These are phyloP conservation scores for Hyaloscypha hepaticicola DNA, from an alignment of 495 filamentous ascomycete genomes.

Conservation along the genomic window DNA sequence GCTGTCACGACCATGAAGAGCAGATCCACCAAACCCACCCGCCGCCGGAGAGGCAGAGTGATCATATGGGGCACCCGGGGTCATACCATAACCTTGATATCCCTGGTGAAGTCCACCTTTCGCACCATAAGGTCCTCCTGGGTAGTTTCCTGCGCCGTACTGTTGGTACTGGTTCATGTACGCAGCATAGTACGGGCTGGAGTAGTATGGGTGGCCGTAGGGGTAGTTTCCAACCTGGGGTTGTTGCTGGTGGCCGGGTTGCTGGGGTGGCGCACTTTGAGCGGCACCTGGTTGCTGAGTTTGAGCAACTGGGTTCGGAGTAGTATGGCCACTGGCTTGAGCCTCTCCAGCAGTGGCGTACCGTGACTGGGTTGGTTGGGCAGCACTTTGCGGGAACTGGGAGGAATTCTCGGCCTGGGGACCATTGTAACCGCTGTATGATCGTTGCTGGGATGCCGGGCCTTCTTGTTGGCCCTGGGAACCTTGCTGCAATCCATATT, in stretches of 20 bases:
- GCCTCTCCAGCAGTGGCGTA: constrained; percentile 69
- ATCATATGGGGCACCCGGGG: constrained; percentile 70
- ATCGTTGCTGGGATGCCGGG: constrained; percentile 63
- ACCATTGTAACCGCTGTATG: constrained; percentile 73
- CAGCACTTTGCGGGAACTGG: constrained; percentile 70
- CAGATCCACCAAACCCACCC: constrained; percentile 64
- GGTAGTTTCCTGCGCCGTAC: constrained; percentile 66
- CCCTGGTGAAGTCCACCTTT: constrained; percentile 82
- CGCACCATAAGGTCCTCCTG: constrained; percentile 62
- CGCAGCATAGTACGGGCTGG: constrained; percentile 72
- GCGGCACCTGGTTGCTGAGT: constrained; percentile 45
- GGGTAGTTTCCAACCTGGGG: constrained; percentile 66
- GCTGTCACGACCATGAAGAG: constrained; percentile 65
- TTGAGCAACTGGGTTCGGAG: constrained; percentile 78
- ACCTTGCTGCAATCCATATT: constrained; percentile 68
- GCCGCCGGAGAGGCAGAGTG: constrained; percentile 74
- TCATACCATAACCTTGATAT: constrained; percentile 71
- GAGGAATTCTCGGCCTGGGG: constrained; percentile 70
- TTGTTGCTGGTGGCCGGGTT: constrained; percentile 56
- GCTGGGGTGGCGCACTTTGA: constrained; percentile 55
- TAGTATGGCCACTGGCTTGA: constrained; percentile 82
- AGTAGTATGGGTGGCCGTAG: constrained; percentile 78
- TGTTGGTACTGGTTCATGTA: constrained; percentile 77
- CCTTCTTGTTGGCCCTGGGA: constrained; percentile 70
- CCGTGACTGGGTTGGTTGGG: constrained; percentile 60